These are phyloP conservation scores for Paraurostyla sp. DNA, from an alignment of 73 alveolate genomes.

Conservation along the genomic window DNA sequence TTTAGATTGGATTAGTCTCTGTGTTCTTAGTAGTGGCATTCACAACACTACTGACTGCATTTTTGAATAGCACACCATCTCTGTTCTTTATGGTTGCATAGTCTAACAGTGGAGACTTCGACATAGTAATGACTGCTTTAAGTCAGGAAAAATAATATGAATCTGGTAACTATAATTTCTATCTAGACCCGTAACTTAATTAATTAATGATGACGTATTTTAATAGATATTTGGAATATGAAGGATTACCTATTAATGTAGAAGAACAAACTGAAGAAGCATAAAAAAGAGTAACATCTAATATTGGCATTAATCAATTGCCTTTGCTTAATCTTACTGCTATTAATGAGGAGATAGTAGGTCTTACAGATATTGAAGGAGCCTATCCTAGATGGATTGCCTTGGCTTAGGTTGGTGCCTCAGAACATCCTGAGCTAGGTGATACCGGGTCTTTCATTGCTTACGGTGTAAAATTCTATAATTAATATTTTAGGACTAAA, in stretches of 20 bases:
- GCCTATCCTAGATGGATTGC: conserved; percentile 51
- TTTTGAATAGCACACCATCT: neutral
- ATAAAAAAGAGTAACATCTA: neutral
- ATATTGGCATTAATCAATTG: neutral
- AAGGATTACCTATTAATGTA: neutral
- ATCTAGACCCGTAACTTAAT: neutral
- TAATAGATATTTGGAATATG: neutral
- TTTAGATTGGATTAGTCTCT: too few species aligned
- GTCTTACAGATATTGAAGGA: conserved; percentile 22
- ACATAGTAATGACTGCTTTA: too few species aligned
- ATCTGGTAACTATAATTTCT: conserved; percentile 12
- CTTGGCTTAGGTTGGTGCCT: conserved; percentile 9
- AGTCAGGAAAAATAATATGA: too few species aligned
- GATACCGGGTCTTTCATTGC: conserved; percentile 42
- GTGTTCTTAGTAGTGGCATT: neutral
- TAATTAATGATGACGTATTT: conserved; percentile 33
- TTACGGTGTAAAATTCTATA: conserved; percentile 19
- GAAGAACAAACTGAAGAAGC: neutral
- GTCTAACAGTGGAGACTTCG: neutral
- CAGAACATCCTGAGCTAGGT: neutral
- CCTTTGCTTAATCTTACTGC: conserved; percentile 28
- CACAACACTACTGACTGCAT: neutral
- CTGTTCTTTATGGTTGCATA: neutral
- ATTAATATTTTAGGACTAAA: neutral
- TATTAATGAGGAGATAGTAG: neutral